Evolutionary conservation across 1,284 basidiomycete species (phyloP).

Genomic region (Microstroma glucosiphilum): DNA sequence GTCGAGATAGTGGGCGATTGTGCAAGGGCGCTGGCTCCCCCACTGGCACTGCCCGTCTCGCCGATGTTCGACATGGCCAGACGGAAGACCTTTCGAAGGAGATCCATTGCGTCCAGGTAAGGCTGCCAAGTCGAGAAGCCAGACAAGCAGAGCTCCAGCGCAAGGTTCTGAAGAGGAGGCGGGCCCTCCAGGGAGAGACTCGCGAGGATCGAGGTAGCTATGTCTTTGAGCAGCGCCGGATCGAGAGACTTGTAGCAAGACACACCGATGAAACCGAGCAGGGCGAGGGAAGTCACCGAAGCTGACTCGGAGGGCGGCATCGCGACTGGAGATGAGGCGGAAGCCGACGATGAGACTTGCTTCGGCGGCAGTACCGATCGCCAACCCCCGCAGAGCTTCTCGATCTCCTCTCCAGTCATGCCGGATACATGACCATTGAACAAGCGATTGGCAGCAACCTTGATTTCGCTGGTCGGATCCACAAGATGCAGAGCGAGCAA

Average conservation of each 20-base stretch:
- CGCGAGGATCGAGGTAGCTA: conserved; percentile 68
- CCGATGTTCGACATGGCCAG: conserved; percentile 62
- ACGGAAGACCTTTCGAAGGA: conserved; percentile 75
- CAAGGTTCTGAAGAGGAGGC: conserved; percentile 62
- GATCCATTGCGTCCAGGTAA: conserved; percentile 82
- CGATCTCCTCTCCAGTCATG: conserved; percentile 18
- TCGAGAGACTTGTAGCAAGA: conserved; percentile 73
- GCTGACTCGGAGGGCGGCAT: too few relatives aligned
- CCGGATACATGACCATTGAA: conserved; percentile 16
- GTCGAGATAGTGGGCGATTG: conserved; percentile 11
- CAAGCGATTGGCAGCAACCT: conserved; percentile 20
- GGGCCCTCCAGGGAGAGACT: conserved; percentile 61
- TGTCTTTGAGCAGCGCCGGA: conserved; percentile 68
- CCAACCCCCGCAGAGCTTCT: conserved; percentile 28
- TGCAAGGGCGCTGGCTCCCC: background rate
- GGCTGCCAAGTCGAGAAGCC: conserved; percentile 92
- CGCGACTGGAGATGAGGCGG: conserved; percentile 6
- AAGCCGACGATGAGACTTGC: background rate
- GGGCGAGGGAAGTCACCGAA: conserved; percentile 13
- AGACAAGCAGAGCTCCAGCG: conserved; percentile 79
- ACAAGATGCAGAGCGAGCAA: conserved; percentile 13
- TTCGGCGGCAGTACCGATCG: conserved; percentile 34
- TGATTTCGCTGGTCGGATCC: conserved; percentile 24
- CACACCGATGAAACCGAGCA: conserved; percentile 62
- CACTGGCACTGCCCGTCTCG: conserved; percentile 58